These are phyloP conservation scores for Pythium myriotylum DNA, from an alignment of 352 stramenopile species.

Conservation along the genomic window DNA sequence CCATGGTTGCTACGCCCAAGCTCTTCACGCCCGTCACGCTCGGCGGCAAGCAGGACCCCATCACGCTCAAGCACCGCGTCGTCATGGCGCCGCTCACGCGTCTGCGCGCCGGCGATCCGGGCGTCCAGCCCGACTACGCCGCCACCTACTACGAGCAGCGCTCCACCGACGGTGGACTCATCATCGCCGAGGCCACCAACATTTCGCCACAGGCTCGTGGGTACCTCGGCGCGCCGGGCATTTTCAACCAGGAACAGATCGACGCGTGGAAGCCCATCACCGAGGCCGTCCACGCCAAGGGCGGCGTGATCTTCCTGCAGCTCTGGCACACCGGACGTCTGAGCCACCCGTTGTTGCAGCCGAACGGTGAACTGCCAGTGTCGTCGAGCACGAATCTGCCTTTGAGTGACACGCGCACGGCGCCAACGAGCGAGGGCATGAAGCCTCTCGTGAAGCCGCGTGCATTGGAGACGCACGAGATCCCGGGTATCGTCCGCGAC, in stretches of 20 bases:
- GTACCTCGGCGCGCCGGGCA: slow-evolving; percentile 33
- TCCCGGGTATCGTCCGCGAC: slow-evolving; percentile 52
- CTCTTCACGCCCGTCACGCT: slow-evolving; percentile 69
- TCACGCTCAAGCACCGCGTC: slow-evolving; percentile 42
- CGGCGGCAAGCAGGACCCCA: slow-evolving; percentile 51
- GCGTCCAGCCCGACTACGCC: slow-evolving; percentile 19
- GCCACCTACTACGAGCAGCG: slow-evolving; percentile 43
- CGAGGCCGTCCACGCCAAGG: slow-evolving; percentile 64
- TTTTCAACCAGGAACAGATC: slow-evolving; percentile 42
- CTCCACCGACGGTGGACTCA: slow-evolving; percentile 33
- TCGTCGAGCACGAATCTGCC: slow-evolving; percentile 19
- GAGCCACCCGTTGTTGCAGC: slow-evolving; percentile 35
- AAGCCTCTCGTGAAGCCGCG: slow-evolving; percentile 39
- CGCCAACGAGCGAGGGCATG: neutral
- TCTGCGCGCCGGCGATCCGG: slow-evolving; percentile 11
- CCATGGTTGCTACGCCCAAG: slow-evolving; percentile 30
- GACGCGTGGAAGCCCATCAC: slow-evolving; percentile 41
- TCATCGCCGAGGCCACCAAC: slow-evolving; percentile 45
- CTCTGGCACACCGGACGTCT: slow-evolving; percentile 71
- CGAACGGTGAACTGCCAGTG: slow-evolving; percentile 4
- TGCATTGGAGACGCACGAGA: slow-evolving; percentile 62
- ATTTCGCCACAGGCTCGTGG: slow-evolving; percentile 26
- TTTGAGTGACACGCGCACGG: neutral
- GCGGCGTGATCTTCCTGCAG: slow-evolving; percentile 63
- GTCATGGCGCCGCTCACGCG: slow-evolving; percentile 44